Conservation (phyloP, 306 rosid species). For the Trichosanthes cucumerina region DNA sequence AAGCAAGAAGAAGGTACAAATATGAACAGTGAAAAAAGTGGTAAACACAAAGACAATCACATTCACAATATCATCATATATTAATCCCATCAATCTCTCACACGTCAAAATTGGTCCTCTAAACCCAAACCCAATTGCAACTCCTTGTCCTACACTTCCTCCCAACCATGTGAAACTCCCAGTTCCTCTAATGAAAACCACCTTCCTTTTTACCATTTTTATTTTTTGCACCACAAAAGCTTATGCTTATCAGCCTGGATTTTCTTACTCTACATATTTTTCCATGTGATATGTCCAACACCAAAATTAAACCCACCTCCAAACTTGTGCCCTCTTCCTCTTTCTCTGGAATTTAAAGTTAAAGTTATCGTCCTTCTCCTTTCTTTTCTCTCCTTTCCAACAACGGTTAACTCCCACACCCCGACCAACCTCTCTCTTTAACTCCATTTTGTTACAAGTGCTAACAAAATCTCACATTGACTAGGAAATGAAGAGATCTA, state of each 20-base stretch:
- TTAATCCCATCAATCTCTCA: neutral
- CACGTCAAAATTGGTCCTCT: neutral
- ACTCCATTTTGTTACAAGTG: no score
- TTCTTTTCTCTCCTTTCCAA: neutral
- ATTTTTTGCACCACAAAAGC: neutral
- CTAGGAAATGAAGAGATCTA: no score
- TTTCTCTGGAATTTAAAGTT: neutral
- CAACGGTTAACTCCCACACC: no score
- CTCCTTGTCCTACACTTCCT: no score
- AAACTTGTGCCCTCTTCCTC: neutral
- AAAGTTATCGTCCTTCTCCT: neutral
- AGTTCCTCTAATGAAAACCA: neutral
- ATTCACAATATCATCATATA: neutral
- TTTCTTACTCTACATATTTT: neutral
- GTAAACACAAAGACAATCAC: neutral
- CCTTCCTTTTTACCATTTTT: neutral
- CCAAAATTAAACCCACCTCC: neutral
- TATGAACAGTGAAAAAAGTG: neutral
- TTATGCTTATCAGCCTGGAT: neutral
- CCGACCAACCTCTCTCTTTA: no score
- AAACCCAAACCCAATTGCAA: neutral
- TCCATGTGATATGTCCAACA: neutral
- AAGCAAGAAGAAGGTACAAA: neutral
- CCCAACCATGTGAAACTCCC: neutral
- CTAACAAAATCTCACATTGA: no score